Conservation (phyloP, 1,284 basidiomycete genomes). For the Ustilago crameri region DNA sequence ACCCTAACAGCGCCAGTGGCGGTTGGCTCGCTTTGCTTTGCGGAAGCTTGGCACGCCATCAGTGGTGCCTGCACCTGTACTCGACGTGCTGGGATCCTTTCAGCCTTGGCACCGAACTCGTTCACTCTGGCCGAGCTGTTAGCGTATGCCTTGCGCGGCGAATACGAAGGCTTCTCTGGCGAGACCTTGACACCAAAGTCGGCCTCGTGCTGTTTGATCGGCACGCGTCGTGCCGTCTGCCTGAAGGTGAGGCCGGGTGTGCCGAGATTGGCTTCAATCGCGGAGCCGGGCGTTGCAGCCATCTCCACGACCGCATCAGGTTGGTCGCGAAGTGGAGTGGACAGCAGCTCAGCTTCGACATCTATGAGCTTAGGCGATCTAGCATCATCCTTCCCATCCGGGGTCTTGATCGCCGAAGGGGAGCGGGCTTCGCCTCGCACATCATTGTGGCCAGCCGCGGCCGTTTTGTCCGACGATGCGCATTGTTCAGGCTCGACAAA, state of each 20-base stretch:
- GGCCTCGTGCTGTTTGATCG: conserved; percentile 46
- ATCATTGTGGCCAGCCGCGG: background rate
- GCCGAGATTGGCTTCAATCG: conserved; percentile 10
- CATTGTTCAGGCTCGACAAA: conserved; percentile 7
- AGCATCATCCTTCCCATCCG: background rate
- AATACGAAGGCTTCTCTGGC: conserved; percentile 33
- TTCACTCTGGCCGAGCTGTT: conserved; percentile 33
- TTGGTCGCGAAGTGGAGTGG: conserved; percentile 5
- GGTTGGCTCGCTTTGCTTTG: conserved; percentile 3
- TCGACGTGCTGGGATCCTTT: conserved; percentile 40
- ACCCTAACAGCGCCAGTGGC: conserved; percentile 3
- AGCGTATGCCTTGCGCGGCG: conserved; percentile 30
- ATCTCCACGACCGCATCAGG: background rate
- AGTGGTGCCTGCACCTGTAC: conserved; percentile 19
- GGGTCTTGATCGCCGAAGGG: conserved; percentile 6
- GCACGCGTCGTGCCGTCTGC: conserved; percentile 45
- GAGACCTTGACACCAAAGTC: conserved; percentile 50
- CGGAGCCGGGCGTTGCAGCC: conserved; percentile 11
- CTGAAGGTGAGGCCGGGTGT: conserved; percentile 42
- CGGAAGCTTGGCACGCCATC: conserved; percentile 5
- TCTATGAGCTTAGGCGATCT: background rate
- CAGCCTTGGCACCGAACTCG: conserved; percentile 26
- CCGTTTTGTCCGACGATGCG: conserved; percentile 8
- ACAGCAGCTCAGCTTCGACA: background rate
- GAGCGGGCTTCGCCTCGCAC: conserved; percentile 1